These are phyloP conservation scores for Penicillium psychrofluorescens DNA, from an alignment of 495 filamentous ascomycete genomes.

Conservation along the genomic window DNA sequence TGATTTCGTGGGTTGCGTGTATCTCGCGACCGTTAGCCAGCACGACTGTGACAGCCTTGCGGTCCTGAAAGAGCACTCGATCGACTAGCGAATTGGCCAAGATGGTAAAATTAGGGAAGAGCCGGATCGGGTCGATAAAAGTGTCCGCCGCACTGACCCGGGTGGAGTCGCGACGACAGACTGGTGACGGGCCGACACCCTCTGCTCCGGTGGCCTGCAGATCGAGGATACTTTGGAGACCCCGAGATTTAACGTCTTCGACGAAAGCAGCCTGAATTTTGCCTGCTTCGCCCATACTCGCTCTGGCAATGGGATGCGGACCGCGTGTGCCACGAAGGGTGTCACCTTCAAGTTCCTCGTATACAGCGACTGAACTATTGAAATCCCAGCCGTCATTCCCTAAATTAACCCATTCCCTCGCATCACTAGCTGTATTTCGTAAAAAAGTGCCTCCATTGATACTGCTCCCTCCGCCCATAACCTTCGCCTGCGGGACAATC, in stretches of 20 bases:
- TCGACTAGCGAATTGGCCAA: background rate
- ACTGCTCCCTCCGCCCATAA: slow-evolving; percentile 1
- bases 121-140: background rate
- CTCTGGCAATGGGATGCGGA: slow-evolving; percentile 1
- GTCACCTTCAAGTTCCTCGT: background rate
- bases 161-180: slow-evolving; percentile 1
- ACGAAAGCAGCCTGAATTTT: slow-evolving; percentile 1
- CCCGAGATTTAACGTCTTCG: background rate
- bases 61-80: background rate
- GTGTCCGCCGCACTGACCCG: slow-evolving; percentile 1
- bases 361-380: background rate
- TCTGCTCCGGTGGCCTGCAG: background rate
- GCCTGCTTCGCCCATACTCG: slow-evolving; percentile 1
- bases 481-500: slow-evolving; percentile 1
- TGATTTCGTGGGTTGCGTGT: slow-evolving; percentile 2
- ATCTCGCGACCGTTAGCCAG: background rate
- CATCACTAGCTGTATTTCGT: background rate
- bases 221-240: background rate
- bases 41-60: background rate
- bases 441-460: slow-evolving; percentile 1
- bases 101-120: background rate
- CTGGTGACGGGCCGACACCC: background rate
- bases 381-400: slow-evolving; percentile 1
- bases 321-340: background rate
- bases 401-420: background rate